phyloP scores from a whole-genome alignment of 306 rosid genomes.

The Parietaria judaica region DNA sequence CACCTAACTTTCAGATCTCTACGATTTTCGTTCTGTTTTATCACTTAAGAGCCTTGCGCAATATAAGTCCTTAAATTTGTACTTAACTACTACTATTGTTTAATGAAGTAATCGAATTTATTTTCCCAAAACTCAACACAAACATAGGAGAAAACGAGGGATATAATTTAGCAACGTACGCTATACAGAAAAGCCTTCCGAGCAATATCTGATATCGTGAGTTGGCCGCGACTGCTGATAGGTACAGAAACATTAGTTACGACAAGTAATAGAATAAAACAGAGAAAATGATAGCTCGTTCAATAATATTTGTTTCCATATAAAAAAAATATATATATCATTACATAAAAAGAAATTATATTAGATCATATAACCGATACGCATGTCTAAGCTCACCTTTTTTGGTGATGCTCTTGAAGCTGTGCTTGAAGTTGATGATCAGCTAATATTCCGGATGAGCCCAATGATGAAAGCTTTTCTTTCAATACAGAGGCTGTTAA shows the following conservation, averaged over 20 bases:
- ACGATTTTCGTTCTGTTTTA: no score
- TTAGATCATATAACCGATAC: not conserved
- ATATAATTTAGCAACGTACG: slow-evolving; percentile 41
- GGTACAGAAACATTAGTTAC: slow-evolving; percentile 21
- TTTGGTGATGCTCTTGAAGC: slow-evolving; percentile 83
- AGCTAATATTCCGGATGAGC: slow-evolving; percentile 93
- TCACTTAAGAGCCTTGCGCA: no score
- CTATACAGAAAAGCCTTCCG: slow-evolving; percentile 98
- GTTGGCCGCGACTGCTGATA: slow-evolving; percentile 61
- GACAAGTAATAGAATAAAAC: not conserved
- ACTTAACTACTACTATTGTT: no score
- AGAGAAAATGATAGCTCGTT: not conserved
- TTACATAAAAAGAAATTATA: not conserved
- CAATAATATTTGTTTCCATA: not conserved
- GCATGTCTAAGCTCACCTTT: slow-evolving; percentile 47
- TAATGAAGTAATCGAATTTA: no score
- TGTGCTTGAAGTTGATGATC: slow-evolving; percentile 99
- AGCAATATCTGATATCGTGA: slow-evolving; percentile 85
- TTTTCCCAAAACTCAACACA: not conserved
- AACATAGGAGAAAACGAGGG: slow-evolving; percentile 9
- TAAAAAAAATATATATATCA: not conserved
- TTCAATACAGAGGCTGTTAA: slow-evolving; percentile 86
- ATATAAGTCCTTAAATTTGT: no score
- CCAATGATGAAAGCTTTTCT: slow-evolving; percentile 83
- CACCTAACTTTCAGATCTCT: no score